Base-by-base conservation (phyloP, 352 stramenopile species). In the Globisporangium lucens region DNA sequence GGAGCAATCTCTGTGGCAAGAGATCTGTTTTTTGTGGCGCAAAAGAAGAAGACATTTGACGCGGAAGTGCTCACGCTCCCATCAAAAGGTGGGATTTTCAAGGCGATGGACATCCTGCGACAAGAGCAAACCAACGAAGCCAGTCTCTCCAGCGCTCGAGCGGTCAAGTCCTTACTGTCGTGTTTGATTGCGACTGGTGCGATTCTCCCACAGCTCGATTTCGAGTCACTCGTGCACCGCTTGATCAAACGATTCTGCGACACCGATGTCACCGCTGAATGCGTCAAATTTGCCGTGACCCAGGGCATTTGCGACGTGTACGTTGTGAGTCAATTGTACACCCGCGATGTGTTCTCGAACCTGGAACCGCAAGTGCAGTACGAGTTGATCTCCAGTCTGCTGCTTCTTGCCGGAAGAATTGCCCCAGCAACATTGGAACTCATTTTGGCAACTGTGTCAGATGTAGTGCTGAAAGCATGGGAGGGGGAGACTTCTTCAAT, bases 11-110 rank as follows among this genome's bases (percentile, higher is more conserved):
- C 79, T 55, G 67, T 66, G 24, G 38, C 63, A 2, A 56, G 67
- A 2, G 70, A 80, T 20, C 13, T 63, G 8, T 79, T 83, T 63
- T 77, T 79, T 43, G 71, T 85, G 24, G 60, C 66, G 3, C 77
- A 83, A 29, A 85, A 80, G 65, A 87, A 87, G 60, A 79, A 82
- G 68, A 70, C 61, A 33, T 78, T 87, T 5, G 73, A 87, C n/a
- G 70, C 65, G 6, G 79, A 87, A 20, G 41, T 87, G 20, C 61
- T 67, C 2, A 55, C 75, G 56, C 69, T 87, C 27, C 69, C 79
- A 12, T 29, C 65, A 6, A 76, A 56, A 13, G 65, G 57, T 1
- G 63, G 83, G 47, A 51, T 85, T 29, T 49, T 61, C 12, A 83
- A 83, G 64, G 55, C 56, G 20, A 65, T 87, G 27, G 60, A 82